Evolutionary conservation across 106 monocot genomes (phyloP).

Genomic region (Platanthera zijinensis): DNA sequence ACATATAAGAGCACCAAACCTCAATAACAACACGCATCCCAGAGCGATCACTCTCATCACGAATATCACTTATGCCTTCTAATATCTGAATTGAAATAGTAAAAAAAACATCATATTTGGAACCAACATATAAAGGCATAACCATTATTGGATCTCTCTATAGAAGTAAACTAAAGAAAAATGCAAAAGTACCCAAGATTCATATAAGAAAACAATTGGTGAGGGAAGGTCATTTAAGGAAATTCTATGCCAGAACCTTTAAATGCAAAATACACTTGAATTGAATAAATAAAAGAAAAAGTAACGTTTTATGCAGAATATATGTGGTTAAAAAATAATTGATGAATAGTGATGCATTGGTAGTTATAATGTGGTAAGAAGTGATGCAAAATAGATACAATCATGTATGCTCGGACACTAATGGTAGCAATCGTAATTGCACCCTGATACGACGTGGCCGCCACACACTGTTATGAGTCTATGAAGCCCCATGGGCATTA

Average conservation of each 20-base stretch:
- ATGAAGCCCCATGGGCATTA: too few relatives aligned
- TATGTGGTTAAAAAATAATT: not conserved
- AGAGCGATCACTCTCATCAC: constrained; percentile 92
- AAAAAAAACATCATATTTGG: not conserved
- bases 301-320: not conserved
- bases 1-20: constrained; percentile 30
- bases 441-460: too few relatives aligned
- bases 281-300: not conserved
- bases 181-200: not conserved
- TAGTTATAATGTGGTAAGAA: too few relatives aligned
- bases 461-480: too few relatives aligned
- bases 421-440: too few relatives aligned
- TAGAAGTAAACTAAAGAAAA: not conserved
- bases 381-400: too few relatives aligned
- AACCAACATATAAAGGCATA: not conserved
- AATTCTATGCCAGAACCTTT: not conserved
- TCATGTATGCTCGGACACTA: too few relatives aligned
- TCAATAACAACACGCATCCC: constrained; percentile 99
- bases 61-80: constrained; percentile 98
- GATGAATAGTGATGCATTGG: not conserved
- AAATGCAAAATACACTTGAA: not conserved
- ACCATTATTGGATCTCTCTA: not conserved
- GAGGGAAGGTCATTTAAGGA: not conserved
- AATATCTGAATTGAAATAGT: constrained; percentile 35
- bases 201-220: not conserved